These are phyloP conservation scores for Leptographium radiaticola DNA, from an alignment of 2,329 filamentous ascomycete genomes.

Conservation along the genomic window DNA sequence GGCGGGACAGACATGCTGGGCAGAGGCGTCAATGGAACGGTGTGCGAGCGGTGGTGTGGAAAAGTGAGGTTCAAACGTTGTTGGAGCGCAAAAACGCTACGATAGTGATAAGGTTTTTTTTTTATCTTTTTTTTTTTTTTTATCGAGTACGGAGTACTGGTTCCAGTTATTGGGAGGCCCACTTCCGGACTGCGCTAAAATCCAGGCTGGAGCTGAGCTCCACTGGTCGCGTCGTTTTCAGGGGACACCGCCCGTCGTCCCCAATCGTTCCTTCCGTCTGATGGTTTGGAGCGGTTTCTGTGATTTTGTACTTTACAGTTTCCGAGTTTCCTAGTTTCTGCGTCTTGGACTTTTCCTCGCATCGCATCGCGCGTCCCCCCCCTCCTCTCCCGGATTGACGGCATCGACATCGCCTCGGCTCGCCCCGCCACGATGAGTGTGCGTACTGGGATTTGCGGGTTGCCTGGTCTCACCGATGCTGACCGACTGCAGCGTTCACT, in stretches of 20 bases:
- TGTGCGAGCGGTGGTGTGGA: no score
- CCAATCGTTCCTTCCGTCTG: neutral
- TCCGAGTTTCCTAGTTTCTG: no score
- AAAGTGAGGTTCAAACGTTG: no score
- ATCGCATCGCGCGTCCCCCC: neutral
- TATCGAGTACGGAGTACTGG: neutral
- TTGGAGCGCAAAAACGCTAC: neutral
- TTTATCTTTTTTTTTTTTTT: neutral
- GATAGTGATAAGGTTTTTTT: neutral
- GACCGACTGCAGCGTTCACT: constrained; percentile 3
- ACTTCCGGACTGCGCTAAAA: no score
- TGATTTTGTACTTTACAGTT: no score
- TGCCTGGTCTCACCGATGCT: no score
- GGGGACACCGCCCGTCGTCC: neutral
- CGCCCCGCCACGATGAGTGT: neutral
- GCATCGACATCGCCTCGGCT: neutral
- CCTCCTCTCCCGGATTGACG: neutral
- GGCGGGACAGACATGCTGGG: constrained; percentile 29
- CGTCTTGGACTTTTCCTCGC: no score
- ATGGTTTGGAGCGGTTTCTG: neutral
- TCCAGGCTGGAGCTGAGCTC: neutral
- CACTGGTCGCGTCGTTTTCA: neutral
- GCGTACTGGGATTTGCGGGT: no score
- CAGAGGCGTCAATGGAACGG: no score
- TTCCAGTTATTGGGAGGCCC: no score